Conservation (phyloP, 129 eudicot genomes). For the Scalesia atractyloides region DNA sequence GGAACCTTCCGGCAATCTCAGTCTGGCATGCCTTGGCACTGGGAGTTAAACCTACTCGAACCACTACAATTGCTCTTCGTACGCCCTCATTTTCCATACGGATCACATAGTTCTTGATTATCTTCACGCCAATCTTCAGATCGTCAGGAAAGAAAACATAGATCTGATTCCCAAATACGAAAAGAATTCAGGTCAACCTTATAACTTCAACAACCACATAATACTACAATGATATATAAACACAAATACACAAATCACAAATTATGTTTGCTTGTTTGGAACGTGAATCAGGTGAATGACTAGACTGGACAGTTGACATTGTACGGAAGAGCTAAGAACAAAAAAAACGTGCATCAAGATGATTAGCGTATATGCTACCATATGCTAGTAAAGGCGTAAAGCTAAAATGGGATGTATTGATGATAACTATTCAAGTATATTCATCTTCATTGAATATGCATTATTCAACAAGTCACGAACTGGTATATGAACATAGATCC, state of each 20-base stretch:
- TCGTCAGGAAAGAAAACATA: conserved; percentile 42
- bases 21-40: conserved; percentile 32
- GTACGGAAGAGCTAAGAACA: background rate
- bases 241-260: background rate
- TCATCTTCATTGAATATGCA: conserved; percentile 9
- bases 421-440: background rate
- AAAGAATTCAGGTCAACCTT: conserved; percentile 5
- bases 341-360: background rate
- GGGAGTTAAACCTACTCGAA: conserved; percentile 34
- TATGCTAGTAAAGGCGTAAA: background rate
- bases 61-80: conserved; percentile 40
- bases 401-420: background rate
- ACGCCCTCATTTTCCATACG: conserved; percentile 35
- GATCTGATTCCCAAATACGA: conserved; percentile 25
- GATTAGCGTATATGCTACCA: background rate
- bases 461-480: background rate
- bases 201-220: conserved; percentile 9
- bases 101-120: conserved; percentile 29
- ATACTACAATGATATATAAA: background rate
- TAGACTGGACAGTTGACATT: background rate
- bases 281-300: background rate
- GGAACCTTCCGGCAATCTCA: conserved; percentile 37
- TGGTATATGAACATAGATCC: background rate
- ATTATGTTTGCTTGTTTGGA: background rate
- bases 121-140: conserved; percentile 38